These are phyloP conservation scores for Penicillium daleae DNA, from an alignment of 495 filamentous ascomycete species.

Conservation along the genomic window DNA sequence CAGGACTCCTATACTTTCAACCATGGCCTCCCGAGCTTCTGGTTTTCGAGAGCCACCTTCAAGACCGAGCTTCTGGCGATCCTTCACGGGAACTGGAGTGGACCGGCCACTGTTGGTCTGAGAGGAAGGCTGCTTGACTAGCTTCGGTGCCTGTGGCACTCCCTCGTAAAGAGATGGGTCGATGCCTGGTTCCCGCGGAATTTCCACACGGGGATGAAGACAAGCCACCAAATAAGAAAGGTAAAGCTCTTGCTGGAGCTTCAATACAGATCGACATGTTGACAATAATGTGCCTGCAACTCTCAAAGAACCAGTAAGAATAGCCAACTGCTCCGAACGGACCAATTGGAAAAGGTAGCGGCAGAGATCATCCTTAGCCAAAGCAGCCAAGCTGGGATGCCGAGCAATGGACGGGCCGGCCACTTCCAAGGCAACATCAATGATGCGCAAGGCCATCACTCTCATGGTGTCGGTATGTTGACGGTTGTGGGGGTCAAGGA, in stretches of 20 bases:
- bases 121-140: slow-evolving; percentile 80
- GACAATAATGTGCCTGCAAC: slow-evolving; percentile 89
- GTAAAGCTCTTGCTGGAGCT: slow-evolving; percentile 96
- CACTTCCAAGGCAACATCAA: slow-evolving; percentile 96
- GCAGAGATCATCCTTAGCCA: slow-evolving; percentile 93
- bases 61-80: slow-evolving; percentile 89
- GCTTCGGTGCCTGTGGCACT: slow-evolving; percentile 85
- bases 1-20: slow-evolving; percentile 90
- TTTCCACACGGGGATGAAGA: slow-evolving; percentile 88
- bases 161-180: slow-evolving; percentile 91
- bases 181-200: slow-evolving; percentile 87
- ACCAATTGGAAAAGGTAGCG: slow-evolving; percentile 96
- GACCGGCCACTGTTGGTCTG: slow-evolving; percentile 79
- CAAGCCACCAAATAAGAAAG: slow-evolving; percentile 93
- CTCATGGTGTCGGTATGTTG: slow-evolving; percentile 93
- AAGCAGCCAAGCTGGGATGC: slow-evolving; percentile 82
- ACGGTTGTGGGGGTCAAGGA: slow-evolving; percentile 89
- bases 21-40: slow-evolving; percentile 96
- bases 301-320: slow-evolving; percentile 87
- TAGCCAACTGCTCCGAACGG: slow-evolving; percentile 91
- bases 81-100: slow-evolving; percentile 91
- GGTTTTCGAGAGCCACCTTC: slow-evolving; percentile 92
- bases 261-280: slow-evolving; percentile 89
- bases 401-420: slow-evolving; percentile 94
- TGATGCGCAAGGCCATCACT: slow-evolving; percentile 95